Conservation (phyloP, 108 stramenopile species). For the Nannochloropsis gaditana region DNA sequence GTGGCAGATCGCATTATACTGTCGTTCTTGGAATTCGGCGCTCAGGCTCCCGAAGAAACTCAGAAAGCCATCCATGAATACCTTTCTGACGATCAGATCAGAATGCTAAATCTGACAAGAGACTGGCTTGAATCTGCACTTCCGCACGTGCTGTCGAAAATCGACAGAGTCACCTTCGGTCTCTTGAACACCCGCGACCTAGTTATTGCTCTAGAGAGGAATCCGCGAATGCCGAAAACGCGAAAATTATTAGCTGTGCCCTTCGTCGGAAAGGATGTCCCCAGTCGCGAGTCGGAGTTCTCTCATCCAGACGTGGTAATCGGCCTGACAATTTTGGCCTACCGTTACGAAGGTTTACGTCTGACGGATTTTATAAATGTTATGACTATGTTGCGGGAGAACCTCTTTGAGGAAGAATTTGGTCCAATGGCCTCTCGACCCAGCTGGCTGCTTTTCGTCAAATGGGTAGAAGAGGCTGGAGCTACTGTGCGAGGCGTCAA, state of each 20-base stretch:
- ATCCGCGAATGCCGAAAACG: constrained; percentile 75
- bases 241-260: constrained; percentile 91
- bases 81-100: constrained; percentile 93
- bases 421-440: constrained; percentile 93
- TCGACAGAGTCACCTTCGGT: constrained; percentile 95
- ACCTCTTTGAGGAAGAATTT: constrained; percentile 78
- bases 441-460: constrained; percentile 72
- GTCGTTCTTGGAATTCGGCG: constrained; percentile 55
- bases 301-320: constrained; percentile 97
- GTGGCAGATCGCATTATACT: constrained; percentile 70
- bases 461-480: constrained; percentile 89
- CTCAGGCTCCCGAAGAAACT: constrained; percentile 22
- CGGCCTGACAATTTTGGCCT: constrained; percentile 89
- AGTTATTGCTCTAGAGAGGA: constrained; percentile 48
- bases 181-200: constrained; percentile 52
- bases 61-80: constrained; percentile 67
- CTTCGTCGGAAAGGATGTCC: constrained; percentile 97
- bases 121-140: constrained; percentile 82
- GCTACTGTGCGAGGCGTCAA: constrained; percentile 74
- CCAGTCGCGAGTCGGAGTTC: constrained; percentile 92
- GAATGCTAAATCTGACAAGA: constrained; percentile 91
- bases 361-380: constrained; percentile 75
- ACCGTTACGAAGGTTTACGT: constrained; percentile 93
- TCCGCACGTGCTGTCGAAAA: constrained; percentile 86
- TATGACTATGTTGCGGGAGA: constrained; percentile 75